Conservation (phyloP, 345 rosid species). For the Bruguiera parviflora region DNA sequence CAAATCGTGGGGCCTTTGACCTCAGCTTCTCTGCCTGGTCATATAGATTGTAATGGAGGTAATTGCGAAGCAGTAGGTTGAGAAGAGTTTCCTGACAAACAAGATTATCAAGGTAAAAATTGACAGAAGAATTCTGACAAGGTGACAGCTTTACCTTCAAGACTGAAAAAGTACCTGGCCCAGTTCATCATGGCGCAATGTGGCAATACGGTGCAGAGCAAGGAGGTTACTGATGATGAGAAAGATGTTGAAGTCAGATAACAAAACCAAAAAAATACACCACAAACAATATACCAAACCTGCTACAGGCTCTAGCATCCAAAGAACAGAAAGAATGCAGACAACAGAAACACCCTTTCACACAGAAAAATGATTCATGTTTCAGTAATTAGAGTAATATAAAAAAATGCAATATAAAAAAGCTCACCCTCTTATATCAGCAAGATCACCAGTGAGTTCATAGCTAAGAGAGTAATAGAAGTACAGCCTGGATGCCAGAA, state of each 20-base stretch:
- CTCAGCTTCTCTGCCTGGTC: constrained; percentile 92
- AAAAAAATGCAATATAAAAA: not conserved
- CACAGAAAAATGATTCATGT: not conserved
- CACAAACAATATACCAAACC: not conserved
- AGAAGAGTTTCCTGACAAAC: constrained; percentile 79
- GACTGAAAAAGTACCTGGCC: constrained; percentile 56
- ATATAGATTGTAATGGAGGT: constrained; percentile 76
- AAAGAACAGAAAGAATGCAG: not conserved
- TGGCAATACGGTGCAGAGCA: constrained; percentile 75
- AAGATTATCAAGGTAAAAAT: constrained; percentile 20
- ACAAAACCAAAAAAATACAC: not conserved
- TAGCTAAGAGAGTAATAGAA: constrained; percentile 76
- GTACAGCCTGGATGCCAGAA: constrained; percentile 72
- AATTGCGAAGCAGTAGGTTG: constrained; percentile 75
- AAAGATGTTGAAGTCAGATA: constrained; percentile 11
- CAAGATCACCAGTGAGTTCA: constrained; percentile 73
- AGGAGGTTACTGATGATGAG: constrained; percentile 54
- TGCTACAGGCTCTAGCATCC: not conserved
- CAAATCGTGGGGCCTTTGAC: constrained; percentile 86
- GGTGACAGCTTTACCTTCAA: no score
- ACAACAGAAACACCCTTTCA: not conserved
- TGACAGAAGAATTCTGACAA: not conserved
- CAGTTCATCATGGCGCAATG: constrained; percentile 82
- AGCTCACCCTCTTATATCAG: constrained; percentile 76
- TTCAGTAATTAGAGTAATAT: not conserved